Conservation (phyloP, 2,329 filamentous ascomycete species). For the Juglanconis oblonga region DNA sequence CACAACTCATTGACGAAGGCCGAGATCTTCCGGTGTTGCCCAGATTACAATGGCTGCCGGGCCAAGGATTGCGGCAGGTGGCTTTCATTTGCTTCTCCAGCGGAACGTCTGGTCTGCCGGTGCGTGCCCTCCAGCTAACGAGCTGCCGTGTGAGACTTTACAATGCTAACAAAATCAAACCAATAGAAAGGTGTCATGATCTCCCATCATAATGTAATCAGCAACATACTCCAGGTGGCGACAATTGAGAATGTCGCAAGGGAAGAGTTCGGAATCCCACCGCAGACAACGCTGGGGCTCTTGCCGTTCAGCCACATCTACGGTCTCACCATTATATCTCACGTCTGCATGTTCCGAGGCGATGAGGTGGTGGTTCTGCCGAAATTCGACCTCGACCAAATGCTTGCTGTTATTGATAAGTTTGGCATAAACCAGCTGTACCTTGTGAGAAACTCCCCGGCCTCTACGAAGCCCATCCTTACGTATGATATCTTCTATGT, state of each 20-base stretch:
- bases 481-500: neutral
- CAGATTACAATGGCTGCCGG: conserved; percentile 49
- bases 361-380: conserved; percentile 71
- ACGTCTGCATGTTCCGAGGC: conserved; percentile 64
- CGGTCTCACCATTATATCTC: conserved; percentile 67
- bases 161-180: neutral
- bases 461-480: neutral
- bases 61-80: conserved; percentile 59
- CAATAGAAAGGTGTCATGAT: conserved; percentile 49
- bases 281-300: neutral
- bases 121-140: conserved; percentile 29
- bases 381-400: conserved; percentile 70
- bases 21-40: conserved; percentile 35
- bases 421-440: conserved; percentile 67
- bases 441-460: conserved; percentile 46
- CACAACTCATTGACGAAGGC: conserved; percentile 41
- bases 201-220: conserved; percentile 4
- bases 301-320: conserved; percentile 6
- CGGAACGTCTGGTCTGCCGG: conserved; percentile 69
- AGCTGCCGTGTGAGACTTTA: neutral
- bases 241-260: neutral
- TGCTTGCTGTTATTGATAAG: conserved; percentile 61
- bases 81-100: conserved; percentile 73
- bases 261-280: neutral
- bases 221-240: conserved; percentile 35